Conservation (phyloP, 164 flowering plant genomes). For the Stephania cephalantha region DNA sequence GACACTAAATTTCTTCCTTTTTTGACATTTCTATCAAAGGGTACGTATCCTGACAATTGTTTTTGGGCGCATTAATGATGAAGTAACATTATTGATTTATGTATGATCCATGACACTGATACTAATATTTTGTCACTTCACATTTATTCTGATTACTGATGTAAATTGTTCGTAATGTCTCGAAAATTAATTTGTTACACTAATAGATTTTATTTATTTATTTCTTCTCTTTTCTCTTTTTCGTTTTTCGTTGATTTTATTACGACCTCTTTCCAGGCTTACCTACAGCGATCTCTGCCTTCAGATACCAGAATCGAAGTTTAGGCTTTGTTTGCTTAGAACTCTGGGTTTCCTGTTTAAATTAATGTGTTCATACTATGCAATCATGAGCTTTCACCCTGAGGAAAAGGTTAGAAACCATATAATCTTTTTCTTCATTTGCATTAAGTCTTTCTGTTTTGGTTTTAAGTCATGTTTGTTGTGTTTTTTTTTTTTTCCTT, state of each 20-base stretch:
- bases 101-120: background rate
- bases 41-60: background rate
- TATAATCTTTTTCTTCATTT: background rate
- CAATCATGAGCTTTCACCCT: constrained; percentile 70
- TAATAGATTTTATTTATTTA: no score
- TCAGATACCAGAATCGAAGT: constrained; percentile 88
- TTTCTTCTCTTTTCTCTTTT: no score
- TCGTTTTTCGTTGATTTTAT: constrained; percentile 12
- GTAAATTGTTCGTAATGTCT: no score
- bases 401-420: constrained; percentile 45
- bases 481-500: background rate
- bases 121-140: background rate
- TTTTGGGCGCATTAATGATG: background rate
- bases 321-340: constrained; percentile 73
- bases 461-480: background rate
- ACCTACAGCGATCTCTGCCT: constrained; percentile 97
- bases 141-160: background rate
- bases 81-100: background rate
- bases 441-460: background rate
- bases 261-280: constrained; percentile 45
- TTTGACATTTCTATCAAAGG: no score
- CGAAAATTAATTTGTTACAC: no score
- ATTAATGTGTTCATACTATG: constrained; percentile 79
- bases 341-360: constrained; percentile 66
- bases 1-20: no score